Percentiles rank a stretch among this genome's conserved stretches.
phyloP scores from a whole-genome alignment of 2,329 filamentous ascomycete genomes.

The Neonectria neomacrospora region DNA sequence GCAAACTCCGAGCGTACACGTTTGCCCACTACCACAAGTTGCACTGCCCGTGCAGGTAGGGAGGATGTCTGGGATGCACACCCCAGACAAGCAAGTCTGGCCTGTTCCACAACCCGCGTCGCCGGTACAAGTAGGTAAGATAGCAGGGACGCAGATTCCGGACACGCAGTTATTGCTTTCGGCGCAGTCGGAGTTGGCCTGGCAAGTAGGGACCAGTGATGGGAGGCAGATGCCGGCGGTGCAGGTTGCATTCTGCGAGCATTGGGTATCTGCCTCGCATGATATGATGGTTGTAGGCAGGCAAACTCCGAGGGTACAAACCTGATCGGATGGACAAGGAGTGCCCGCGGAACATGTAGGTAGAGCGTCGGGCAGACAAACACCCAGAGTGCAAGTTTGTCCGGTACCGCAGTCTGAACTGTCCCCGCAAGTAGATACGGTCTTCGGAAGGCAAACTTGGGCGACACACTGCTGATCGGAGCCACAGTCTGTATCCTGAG shows the following conservation, averaged over 20 bases:
- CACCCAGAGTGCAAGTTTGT: not conserved
- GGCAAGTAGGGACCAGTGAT: not conserved
- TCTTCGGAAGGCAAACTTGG: slow-evolving; percentile 3
- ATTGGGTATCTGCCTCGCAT: not conserved
- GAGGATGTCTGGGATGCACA: slow-evolving; percentile 7
- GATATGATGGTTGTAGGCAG: not conserved
- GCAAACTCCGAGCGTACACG: slow-evolving; percentile 9
- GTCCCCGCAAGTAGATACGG: not conserved
- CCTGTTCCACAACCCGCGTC: not conserved
- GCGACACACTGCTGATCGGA: slow-evolving; percentile 3
- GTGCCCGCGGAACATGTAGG: not conserved
- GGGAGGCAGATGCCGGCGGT: not conserved
- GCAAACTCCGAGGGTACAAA: slow-evolving; percentile 1
- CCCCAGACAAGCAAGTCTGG: slow-evolving; percentile 2
- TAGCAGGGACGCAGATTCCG: not conserved
- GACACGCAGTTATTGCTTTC: slow-evolving; percentile 1
- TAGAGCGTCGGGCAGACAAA: slow-evolving; percentile 1
- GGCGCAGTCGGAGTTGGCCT: not conserved
- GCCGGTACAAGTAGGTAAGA: slow-evolving; percentile 3
- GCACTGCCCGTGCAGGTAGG: slow-evolving; percentile 1
- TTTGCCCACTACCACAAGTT: not conserved
- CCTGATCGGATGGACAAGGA: not conserved
- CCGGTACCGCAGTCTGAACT: not conserved
- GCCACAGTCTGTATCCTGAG: not conserved
- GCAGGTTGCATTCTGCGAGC: not conserved